phyloP scores from a whole-genome alignment of 1,284 basidiomycete genomes.

The Trichosporon sp. region DNA sequence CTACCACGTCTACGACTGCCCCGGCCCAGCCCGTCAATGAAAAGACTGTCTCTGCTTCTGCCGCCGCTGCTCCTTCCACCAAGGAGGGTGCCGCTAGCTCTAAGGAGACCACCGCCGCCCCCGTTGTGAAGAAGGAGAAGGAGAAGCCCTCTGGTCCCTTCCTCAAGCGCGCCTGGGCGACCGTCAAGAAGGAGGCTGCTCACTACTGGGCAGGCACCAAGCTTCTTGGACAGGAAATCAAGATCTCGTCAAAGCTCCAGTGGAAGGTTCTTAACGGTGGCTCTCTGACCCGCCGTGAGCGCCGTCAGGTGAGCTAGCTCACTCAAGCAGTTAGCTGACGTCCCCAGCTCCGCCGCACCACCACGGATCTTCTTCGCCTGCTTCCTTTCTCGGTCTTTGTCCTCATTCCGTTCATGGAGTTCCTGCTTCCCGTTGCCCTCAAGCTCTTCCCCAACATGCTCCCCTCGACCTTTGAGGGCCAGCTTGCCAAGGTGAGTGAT shows the following conservation, averaged over 20 bases:
- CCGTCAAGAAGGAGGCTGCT: conserved; percentile 88
- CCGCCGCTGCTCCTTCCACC: conserved; percentile 9
- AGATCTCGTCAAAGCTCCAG: conserved; percentile 80
- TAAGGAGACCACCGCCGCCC: conserved; percentile 43
- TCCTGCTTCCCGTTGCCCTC: conserved; percentile 92
- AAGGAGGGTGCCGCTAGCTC: conserved; percentile 21
- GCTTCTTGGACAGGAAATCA: conserved; percentile 87
- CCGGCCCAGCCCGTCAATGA: conserved; percentile 11
- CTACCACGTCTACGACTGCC: conserved; percentile 7
- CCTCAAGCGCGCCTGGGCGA: conserved; percentile 61
- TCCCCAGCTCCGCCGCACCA: conserved; percentile 83
- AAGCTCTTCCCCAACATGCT: conserved; percentile 99
- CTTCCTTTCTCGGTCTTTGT: conserved; percentile 94
- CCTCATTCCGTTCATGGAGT: conserved; percentile 95
- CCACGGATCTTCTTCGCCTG: conserved; percentile 82
- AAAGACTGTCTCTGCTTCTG: conserved; percentile 14
- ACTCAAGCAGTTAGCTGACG: background rate
- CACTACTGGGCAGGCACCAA: conserved; percentile 99
- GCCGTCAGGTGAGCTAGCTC: conserved; percentile 66
- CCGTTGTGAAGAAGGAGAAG: conserved; percentile 58
- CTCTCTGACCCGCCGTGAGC: conserved; percentile 82
- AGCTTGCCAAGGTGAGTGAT: conserved; percentile 76
- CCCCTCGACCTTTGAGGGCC: conserved; percentile 96
- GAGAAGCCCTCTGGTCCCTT: conserved; percentile 37
- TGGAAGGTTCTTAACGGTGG: conserved; percentile 91